Evolutionary conservation across 805 yeast species (phyloP), one percentile per base, ranked within the genome.

Genomic region (Priceomyces fermenticarens): DNA sequence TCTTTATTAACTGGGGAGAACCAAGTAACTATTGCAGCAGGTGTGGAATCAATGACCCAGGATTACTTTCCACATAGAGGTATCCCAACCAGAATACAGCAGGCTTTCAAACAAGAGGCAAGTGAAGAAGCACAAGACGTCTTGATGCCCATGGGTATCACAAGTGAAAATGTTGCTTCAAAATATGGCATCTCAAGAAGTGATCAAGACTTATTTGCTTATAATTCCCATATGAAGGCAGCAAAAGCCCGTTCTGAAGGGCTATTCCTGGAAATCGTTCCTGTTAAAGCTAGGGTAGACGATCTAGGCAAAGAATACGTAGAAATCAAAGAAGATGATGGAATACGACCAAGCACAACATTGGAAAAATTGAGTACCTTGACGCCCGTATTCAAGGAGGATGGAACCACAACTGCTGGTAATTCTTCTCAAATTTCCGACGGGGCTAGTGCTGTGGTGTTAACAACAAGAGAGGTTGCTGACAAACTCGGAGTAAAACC

Each of bases 21-120:
- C 30, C 49, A 46, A 23, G 53, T 57, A 13, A 64, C 67, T 10
- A 53, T 66, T 32, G 72, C 70, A 3, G 72, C 69, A 20, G 72
- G 72, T 30, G 72, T 66, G n/a, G 72, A 66, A 46, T 63, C 69
- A 2, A 67, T 67, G 72, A 65, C 71, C 12, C 52, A 42, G 43
- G 71, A 66, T 47, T 66, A 66, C 48, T 65, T 63, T 44, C 67
- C 72, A 11, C 68, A 64, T 36, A 50, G 69, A 35, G 69, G 70
- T 6, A 59, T 65, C 30, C 70, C 70, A 4, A 40, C 52, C 4
- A 49, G 70, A 40, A 59, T 65, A 23, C 52, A 55, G 30, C 45
- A 51, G 23, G 48, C 51, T 2, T 44, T 62, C 23, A 47, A 41
- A 40, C 42, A 36, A 1, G 34, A 33, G 2, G 51, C 55, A 0